Evolutionary conservation across 371 early-diverging fungal species (phyloP), one percentile per base, ranked within the genome.

Genomic region (Umbelopsis sp.): DNA sequence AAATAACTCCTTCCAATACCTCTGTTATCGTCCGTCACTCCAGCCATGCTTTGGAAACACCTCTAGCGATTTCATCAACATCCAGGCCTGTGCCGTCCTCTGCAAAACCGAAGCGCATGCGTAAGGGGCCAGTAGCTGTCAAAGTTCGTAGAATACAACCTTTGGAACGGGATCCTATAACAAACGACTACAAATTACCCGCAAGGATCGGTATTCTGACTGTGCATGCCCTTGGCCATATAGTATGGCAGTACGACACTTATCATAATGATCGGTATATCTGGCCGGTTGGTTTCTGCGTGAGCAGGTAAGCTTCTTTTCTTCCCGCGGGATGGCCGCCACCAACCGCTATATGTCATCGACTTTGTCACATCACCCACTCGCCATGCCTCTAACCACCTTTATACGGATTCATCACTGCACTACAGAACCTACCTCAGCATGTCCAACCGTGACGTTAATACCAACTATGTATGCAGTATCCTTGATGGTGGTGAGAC

Each of bases 231-330:
- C 82, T 94, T 12, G 97, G 97, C 7, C 79, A 74, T 25, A 86
- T 96, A 2, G 88, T 92, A 4, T 80, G 75, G 65, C 92, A 92
- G 44, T 85, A 91, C 8, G 88, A 91, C 25, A 81, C 87, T 2
- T 97, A 91, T 75, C 96, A 97, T 69, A 93, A 90, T 65, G 91
- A 93, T 65, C 89, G 95, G 8, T 96, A 97, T 68, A 94, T 97
- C 44, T 97, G 89, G 88, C 94, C 97, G 18, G 89, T 94, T 25
- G 97, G 97, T 7, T 97, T 91, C 75, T 87, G 75, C 65, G 81
- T 86, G 6, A 81, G 80, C 76, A 74, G 85, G 81, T 80, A 76
- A 63, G 20, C 38, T 4, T 0, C 48, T 48, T 22, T 35, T 10
- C 68, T 50, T 52, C 4, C 48, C 29, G 5, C n/a, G 12, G 35